phyloP scores from a whole-genome alignment of 2,329 filamentous ascomycete species.

The Fusarium sp. region DNA sequence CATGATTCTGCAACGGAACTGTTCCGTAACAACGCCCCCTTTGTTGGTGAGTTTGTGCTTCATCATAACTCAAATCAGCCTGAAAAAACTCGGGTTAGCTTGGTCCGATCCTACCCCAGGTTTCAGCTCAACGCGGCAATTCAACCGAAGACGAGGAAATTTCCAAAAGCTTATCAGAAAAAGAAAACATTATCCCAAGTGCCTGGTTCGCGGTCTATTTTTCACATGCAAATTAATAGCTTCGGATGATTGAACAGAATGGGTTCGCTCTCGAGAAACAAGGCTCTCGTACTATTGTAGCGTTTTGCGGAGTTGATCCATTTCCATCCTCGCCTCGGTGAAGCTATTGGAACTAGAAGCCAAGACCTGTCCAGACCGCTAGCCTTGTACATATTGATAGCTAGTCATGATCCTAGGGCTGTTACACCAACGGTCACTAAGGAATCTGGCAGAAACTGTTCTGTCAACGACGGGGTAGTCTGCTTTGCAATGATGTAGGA shows the following conservation, averaged over 20 bases:
- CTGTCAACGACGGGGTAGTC: neutral
- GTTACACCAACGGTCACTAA: constrained; percentile 3
- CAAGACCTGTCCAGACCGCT: constrained; percentile 1
- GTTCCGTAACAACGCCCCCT: neutral
- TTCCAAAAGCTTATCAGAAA: neutral
- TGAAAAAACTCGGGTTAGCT: constrained; percentile 2
- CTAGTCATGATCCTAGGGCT: neutral
- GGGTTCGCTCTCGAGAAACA: neutral
- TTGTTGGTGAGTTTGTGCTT: neutral
- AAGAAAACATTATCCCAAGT: neutral
- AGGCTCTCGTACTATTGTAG: neutral
- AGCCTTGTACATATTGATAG: constrained; percentile 3
- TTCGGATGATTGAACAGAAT: neutral
- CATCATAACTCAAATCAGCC: neutral
- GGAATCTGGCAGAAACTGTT: neutral
- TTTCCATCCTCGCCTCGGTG: neutral
- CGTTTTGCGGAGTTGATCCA: neutral
- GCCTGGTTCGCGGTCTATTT: neutral
- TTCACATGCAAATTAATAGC: neutral
- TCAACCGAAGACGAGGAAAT: neutral
- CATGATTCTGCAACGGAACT: neutral
- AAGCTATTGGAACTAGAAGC: neutral
- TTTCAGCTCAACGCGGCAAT: constrained; percentile 11
- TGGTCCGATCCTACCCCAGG: constrained; percentile 2
- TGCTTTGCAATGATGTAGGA: neutral